Conservation (phyloP, 2,329 filamentous ascomycete species). For the Fusarium sp. region DNA sequence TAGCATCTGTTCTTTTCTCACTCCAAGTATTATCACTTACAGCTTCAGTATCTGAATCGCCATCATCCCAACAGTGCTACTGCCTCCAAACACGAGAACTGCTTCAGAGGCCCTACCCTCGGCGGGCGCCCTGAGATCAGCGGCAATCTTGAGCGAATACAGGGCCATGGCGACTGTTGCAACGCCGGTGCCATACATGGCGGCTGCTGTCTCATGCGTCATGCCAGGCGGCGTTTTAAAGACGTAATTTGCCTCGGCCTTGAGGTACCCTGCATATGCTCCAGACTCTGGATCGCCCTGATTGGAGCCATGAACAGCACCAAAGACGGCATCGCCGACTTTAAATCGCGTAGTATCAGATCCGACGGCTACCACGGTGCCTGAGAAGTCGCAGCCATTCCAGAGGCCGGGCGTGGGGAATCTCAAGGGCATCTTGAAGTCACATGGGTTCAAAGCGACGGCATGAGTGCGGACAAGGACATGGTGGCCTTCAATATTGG, state of each 20-base stretch:
- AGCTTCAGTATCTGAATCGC: not conserved
- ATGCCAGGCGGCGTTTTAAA: conserved; percentile 33
- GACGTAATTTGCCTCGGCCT: conserved; percentile 20
- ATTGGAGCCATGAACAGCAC: conserved; percentile 35
- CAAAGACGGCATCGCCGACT: conserved; percentile 50
- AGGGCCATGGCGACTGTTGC: not conserved
- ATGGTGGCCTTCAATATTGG: not conserved
- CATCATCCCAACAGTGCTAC: not conserved
- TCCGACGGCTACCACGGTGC: conserved; percentile 39
- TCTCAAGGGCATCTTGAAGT: conserved; percentile 49
- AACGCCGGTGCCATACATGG: not conserved
- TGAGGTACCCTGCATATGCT: conserved; percentile 42
- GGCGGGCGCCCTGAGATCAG: not conserved
- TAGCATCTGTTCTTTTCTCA: no score
- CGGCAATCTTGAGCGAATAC: not conserved
- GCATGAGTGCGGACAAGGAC: conserved; percentile 26
- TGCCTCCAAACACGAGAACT: not conserved
- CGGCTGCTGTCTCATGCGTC: conserved; percentile 26
- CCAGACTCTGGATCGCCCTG: conserved; percentile 30
- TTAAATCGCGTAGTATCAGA: not conserved
- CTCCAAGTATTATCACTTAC: not conserved
- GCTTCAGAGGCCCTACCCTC: not conserved
- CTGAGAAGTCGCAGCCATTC: conserved; percentile 52
- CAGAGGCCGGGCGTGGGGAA: conserved; percentile 42
- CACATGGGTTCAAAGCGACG: conserved; percentile 51